Conservation (phyloP, 2,329 filamentous ascomycete genomes). For the Clarireedia homoeocarpa region DNA sequence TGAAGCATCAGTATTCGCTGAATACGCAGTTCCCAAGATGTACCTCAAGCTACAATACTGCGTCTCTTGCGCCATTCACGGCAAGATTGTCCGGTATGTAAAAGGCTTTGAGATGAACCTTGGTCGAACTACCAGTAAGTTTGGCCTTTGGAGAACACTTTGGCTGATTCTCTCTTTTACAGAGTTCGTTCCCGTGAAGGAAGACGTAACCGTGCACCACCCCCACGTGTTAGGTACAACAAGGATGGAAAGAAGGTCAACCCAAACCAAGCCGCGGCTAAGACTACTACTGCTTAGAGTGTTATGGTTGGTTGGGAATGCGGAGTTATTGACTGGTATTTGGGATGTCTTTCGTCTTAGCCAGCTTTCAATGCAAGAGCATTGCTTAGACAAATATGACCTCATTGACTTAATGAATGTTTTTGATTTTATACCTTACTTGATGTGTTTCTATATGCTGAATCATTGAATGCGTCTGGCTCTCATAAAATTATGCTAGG, state of each 20-base stretch:
- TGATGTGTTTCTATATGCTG: not conserved
- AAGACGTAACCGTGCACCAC: conserved; percentile 97
- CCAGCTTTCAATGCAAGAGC: conserved; percentile 8
- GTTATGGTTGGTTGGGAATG: conserved; percentile 3
- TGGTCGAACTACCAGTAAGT: conserved; percentile 40
- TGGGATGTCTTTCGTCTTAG: conserved; percentile 7
- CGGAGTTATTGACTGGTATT: conserved; percentile 7
- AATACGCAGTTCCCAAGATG: conserved; percentile 99
- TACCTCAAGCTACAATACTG: conserved; percentile 99
- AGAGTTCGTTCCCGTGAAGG: conserved; percentile 97
- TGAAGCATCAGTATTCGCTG: conserved; percentile 96
- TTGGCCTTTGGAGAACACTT: conserved; percentile 37
- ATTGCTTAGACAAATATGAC: conserved; percentile 10
- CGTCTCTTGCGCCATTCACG: conserved; percentile 99
- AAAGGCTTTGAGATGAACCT: conserved; percentile 48
- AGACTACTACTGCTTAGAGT: conserved; percentile 27
- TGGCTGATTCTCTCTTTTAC: conserved; percentile 26
- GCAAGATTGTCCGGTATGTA: conserved; percentile 99
- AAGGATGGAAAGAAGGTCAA: conserved; percentile 99
- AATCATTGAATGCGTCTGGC: not conserved
- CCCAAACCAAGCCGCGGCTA: conserved; percentile 32
- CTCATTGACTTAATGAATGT: conserved; percentile 3
- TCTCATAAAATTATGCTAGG: no score
- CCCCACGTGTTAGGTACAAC: conserved; percentile 98
- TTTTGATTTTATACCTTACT: not conserved